A percentile compares a stretch with the other conserved stretches of the same genome.
These are phyloP conservation scores for Pythium oligandrum DNA, from an alignment of 352 stramenopile genomes.

Conservation along the genomic window DNA sequence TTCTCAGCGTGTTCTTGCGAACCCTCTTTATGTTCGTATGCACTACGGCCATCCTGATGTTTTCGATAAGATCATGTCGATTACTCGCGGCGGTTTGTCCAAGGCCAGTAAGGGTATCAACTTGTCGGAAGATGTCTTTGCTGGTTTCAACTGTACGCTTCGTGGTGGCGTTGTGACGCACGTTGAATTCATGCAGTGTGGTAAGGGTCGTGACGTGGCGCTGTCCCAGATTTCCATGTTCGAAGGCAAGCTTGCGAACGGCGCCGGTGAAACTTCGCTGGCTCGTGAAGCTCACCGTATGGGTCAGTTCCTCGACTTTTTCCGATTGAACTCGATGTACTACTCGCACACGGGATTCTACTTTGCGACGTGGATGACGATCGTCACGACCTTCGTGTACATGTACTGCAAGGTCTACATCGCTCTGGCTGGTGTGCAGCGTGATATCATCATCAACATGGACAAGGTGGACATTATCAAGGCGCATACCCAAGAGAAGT, in stretches of 20 bases:
- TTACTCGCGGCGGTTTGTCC: slow-evolving; percentile 70
- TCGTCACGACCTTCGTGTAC: slow-evolving; percentile 85
- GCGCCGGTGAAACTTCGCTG: slow-evolving; percentile 71
- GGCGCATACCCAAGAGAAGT: slow-evolving; percentile 42
- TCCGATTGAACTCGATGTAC: slow-evolving; percentile 84
- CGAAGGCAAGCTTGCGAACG: slow-evolving; percentile 81
- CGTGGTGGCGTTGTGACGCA: slow-evolving; percentile 75
- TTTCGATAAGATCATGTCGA: slow-evolving; percentile 75
- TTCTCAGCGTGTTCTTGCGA: slow-evolving; percentile 70
- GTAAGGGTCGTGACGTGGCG: slow-evolving; percentile 80
- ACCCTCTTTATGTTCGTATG: slow-evolving; percentile 74
- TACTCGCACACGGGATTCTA: slow-evolving; percentile 87
- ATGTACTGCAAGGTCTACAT: slow-evolving; percentile 86
- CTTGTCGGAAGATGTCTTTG: slow-evolving; percentile 83
- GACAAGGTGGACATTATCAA: slow-evolving; percentile 66
- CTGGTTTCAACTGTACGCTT: slow-evolving; percentile 75
- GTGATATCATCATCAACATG: slow-evolving; percentile 71
- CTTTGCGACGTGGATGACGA: slow-evolving; percentile 84
- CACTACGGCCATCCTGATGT: slow-evolving; percentile 84
- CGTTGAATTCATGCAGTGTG: slow-evolving; percentile 86
- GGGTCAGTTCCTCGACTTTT: slow-evolving; percentile 85
- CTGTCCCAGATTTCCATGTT: slow-evolving; percentile 87
- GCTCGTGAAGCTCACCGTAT: slow-evolving; percentile 78
- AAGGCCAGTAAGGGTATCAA: slow-evolving; percentile 85
- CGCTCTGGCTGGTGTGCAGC: slow-evolving; percentile 62